phyloP scores from a whole-genome alignment of 257 asterid genomes.

The Capsicum rhomboideum region DNA sequence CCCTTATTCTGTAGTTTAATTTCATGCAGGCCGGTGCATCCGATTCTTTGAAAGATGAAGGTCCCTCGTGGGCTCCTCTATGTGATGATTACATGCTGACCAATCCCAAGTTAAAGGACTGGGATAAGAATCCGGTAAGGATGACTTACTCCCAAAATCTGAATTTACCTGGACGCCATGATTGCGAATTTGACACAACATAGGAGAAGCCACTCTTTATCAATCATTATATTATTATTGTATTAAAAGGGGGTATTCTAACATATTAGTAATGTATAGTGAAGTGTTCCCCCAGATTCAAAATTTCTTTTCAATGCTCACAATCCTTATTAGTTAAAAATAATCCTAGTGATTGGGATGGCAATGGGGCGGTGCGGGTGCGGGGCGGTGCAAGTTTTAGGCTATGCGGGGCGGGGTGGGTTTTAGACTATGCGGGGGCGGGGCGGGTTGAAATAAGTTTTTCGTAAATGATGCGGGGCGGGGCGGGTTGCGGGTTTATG shows the following conservation, averaged over 20 bases:
- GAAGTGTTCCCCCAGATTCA: not conserved
- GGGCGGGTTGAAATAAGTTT: too few relatives aligned
- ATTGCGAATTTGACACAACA: not conserved
- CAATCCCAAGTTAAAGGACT: slow-evolving; percentile 74
- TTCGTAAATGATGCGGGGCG: too few relatives aligned
- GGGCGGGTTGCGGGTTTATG: too few relatives aligned
- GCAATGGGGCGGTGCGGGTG: too few relatives aligned
- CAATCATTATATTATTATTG: not conserved
- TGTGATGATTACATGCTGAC: slow-evolving; percentile 90
- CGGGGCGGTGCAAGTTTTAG: too few relatives aligned
- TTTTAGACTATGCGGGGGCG: too few relatives aligned
- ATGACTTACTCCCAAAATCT: not conserved
- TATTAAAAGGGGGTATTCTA: not conserved
- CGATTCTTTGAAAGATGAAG: slow-evolving; percentile 31
- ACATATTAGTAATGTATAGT: not conserved
- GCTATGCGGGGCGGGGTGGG: too few relatives aligned
- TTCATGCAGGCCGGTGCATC: slow-evolving; percentile 46
- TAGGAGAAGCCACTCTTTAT: not conserved
- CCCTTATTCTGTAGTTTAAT: slow-evolving; percentile 4
- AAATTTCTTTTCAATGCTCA: not conserved
- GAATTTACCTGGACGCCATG: not conserved
- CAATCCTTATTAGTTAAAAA: not conserved
- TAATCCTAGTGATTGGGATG: not conserved
- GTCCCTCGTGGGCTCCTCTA: slow-evolving; percentile 83
- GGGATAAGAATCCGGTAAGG: slow-evolving; percentile 82